A percentile compares a stretch with the other conserved stretches of the same genome.
These are phyloP conservation scores for Saturnispora sanitii DNA, from an alignment of 805 yeast species.

Conservation along the genomic window DNA sequence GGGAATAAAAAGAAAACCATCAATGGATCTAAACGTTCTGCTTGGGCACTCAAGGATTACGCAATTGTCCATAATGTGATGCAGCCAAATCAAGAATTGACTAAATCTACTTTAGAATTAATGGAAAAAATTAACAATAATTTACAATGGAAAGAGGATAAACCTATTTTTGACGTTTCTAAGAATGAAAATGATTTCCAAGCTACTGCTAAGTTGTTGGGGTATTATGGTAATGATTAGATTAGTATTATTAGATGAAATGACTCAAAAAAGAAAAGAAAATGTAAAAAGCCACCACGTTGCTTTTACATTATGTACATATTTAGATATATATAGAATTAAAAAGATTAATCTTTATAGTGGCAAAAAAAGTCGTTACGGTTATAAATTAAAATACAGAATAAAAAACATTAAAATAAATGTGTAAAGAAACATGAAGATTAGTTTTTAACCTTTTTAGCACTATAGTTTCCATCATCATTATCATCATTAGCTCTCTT, in stretches of 20 bases:
- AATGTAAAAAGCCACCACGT: no score
- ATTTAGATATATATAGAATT: background rate
- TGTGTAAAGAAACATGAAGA: background rate
- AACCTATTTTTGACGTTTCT: constrained; percentile 10
- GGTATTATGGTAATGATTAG: background rate
- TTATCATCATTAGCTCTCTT: background rate
- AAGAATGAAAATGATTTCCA: constrained; percentile 13
- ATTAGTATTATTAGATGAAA: no score
- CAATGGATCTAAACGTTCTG: constrained; percentile 6
- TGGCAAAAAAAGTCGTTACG: no score
- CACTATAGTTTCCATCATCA: background rate
- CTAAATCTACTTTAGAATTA: constrained; percentile 11
- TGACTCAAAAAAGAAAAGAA: no score
- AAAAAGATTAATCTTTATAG: background rate
- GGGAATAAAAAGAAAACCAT: constrained; percentile 2
- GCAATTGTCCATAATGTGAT: constrained; percentile 18
- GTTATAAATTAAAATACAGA: background rate
- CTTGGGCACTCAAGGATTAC: constrained; percentile 14
- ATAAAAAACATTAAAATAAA: background rate
- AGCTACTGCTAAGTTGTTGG: constrained; percentile 12
- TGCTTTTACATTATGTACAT: no score
- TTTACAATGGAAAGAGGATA: constrained; percentile 16
- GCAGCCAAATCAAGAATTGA: constrained; percentile 11
- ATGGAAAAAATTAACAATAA: constrained; percentile 10
- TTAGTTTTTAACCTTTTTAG: background rate